These are phyloP conservation scores for Magnolia officinalis DNA, from an alignment of 164 flowering plant genomes.

Conservation along the genomic window DNA sequence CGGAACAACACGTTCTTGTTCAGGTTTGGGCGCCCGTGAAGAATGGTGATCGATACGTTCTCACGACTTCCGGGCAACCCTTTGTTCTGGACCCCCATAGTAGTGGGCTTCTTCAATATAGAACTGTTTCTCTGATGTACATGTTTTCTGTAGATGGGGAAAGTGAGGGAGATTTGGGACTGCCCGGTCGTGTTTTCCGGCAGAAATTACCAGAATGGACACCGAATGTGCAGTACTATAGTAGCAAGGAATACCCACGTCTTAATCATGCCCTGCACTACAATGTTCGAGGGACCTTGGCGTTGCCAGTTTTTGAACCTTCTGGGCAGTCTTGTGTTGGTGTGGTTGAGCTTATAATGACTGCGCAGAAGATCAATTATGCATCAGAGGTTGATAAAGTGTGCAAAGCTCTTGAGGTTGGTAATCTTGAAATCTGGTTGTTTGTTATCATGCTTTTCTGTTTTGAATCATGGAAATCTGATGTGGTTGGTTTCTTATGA, in stretches of 20 bases:
- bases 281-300: constrained; percentile 85
- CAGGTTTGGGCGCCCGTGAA: constrained; percentile 98
- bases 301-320: constrained; percentile 95
- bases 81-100: constrained; percentile 79
- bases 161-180: constrained; percentile 64
- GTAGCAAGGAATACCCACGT: constrained; percentile 72
- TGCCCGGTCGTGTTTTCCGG: constrained; percentile 93
- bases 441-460: neutral
- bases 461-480: neutral
- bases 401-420: constrained; percentile 99
- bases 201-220: constrained; percentile 94
- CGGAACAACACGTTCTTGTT: constrained; percentile 78
- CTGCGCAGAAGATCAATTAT: constrained; percentile 81
- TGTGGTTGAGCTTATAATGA: constrained; percentile 92
- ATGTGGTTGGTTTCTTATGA: too few species aligned
- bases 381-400: constrained; percentile 95
- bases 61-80: constrained; percentile 95
- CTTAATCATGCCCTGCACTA: constrained; percentile 68
- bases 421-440: constrained; percentile 8
- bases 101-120: constrained; percentile 73
- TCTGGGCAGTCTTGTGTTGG: constrained; percentile 84
- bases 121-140: constrained; percentile 76
- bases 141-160: constrained; percentile 76
- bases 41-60: constrained; percentile 53
- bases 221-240: constrained; percentile 92